Conservation (phyloP, 164 flowering plant species). For the Sextonia rubra region DNA sequence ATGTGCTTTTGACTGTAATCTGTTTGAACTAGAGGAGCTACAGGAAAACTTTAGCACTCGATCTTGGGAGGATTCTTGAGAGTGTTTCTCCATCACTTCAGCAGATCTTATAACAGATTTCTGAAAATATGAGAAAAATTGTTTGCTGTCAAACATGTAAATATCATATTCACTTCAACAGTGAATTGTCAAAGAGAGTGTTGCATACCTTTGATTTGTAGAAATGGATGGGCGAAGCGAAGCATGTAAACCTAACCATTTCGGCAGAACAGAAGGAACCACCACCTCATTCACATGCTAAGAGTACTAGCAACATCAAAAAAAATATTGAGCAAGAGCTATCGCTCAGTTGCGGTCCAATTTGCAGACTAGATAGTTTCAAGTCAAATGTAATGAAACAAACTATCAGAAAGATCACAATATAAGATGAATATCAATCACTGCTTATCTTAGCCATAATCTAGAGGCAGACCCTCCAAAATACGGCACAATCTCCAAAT, state of each 20-base stretch:
- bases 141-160: background rate
- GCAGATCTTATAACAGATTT: constrained; percentile 35
- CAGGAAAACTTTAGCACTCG: constrained; percentile 16
- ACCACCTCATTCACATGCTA: constrained; percentile 34
- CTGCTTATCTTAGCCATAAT: constrained; percentile 70
- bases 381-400: background rate
- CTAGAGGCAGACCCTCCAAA: constrained; percentile 70
- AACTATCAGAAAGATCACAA: constrained; percentile 13
- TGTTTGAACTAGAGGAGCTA: constrained; percentile 11
- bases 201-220: constrained; percentile 62
- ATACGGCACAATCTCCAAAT: constrained; percentile 90
- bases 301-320: constrained; percentile 12
- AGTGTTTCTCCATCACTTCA: constrained; percentile 40
- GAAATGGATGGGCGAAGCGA: constrained; percentile 36
- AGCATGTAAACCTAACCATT: constrained; percentile 85
- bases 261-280: constrained; percentile 10
- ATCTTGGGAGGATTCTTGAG: constrained; percentile 32
- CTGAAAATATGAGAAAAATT: constrained; percentile 28
- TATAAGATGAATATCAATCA: constrained; percentile 17
- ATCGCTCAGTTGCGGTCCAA: constrained; percentile 13
- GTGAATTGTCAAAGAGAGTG: background rate
- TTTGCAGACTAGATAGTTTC: constrained; percentile 11
- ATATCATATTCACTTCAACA: background rate
- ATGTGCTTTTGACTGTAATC: constrained; percentile 11
- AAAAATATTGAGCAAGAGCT: constrained; percentile 10